These are phyloP conservation scores for Lenwebbia sp. DNA, from an alignment of 345 rosid genomes.

Conservation along the genomic window DNA sequence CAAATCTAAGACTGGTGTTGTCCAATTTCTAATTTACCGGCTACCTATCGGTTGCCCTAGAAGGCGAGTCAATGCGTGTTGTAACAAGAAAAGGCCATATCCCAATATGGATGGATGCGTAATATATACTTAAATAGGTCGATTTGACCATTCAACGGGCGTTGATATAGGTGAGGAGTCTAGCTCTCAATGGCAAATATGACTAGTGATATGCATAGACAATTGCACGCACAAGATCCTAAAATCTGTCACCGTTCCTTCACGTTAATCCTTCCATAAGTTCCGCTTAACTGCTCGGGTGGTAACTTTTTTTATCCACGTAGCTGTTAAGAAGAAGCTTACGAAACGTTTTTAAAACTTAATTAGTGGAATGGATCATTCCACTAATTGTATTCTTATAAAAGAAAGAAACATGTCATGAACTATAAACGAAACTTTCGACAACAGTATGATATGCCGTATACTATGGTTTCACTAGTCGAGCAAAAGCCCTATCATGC, in stretches of 20 bases:
- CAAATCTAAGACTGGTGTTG: background rate
- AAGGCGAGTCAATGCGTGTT: background rate
- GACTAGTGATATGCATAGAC: background rate
- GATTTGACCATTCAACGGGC: background rate
- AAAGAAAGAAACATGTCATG: background rate
- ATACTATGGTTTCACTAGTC: background rate
- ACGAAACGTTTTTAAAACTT: too few species aligned
- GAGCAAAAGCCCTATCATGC: background rate
- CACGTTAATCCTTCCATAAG: background rate
- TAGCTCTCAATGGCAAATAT: background rate
- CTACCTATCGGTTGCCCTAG: background rate
- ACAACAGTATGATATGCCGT: background rate
- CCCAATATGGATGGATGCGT: background rate
- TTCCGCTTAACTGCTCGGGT: background rate
- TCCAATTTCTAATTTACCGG: background rate
- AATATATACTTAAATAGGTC: background rate
- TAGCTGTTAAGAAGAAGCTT: background rate
- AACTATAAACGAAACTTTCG: background rate
- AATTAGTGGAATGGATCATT: background rate
- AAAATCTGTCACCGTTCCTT: background rate
- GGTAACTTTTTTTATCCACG: background rate
- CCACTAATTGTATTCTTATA: background rate
- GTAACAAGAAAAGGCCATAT: background rate
- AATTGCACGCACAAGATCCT: background rate
- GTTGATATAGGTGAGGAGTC: background rate